phyloP scores from a whole-genome alignment of 345 rosid species.

The Populus davidiana region DNA sequence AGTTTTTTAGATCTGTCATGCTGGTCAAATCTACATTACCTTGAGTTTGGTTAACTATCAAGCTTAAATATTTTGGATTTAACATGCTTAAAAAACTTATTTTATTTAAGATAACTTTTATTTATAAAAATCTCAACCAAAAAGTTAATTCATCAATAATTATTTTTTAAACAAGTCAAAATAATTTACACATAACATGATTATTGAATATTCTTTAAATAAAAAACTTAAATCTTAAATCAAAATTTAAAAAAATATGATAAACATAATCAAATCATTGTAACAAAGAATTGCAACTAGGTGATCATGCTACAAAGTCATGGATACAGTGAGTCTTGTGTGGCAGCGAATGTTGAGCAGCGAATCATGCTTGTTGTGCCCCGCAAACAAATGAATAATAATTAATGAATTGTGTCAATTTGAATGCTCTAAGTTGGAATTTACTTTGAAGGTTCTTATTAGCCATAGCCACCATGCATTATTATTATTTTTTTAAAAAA shows the following conservation, averaged over 20 bases:
- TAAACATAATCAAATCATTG: not conserved
- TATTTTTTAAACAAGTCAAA: no score
- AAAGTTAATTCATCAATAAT: no score
- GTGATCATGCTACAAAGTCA: not conserved
- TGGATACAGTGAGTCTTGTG: not conserved
- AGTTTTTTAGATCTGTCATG: no score
- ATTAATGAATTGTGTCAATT: not conserved
- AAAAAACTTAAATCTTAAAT: no score
- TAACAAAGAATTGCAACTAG: not conserved
- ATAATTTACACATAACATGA: no score
- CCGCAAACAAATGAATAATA: not conserved
- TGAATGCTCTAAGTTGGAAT: not conserved
- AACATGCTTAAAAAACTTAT: no score
- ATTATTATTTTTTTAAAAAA: no score
- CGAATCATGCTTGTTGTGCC: not conserved
- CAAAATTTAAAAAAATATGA: no score
- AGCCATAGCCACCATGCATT: not conserved
- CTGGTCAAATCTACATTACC: rapidly evolving
- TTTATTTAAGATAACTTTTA: no score
- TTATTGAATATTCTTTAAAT: no score
- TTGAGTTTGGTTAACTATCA: rapidly evolving
- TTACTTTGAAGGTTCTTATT: not conserved
- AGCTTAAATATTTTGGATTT: no score
- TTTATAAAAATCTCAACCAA: no score
- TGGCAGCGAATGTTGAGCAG: not conserved